phyloP scores from a whole-genome alignment of 2,329 filamentous ascomycete species.

The Penicillium occitanis region DNA sequence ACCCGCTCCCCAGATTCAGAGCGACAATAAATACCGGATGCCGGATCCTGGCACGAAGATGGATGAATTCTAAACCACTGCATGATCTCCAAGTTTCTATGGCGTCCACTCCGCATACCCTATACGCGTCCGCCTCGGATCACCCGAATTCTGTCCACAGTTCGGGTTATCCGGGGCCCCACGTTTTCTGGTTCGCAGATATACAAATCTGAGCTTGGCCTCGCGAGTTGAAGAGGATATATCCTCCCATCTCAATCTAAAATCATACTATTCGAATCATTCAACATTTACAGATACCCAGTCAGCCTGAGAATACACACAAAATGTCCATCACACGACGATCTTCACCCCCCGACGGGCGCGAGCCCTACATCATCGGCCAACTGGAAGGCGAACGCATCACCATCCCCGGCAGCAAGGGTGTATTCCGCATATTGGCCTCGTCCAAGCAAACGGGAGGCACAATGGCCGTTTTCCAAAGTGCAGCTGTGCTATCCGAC shows the following conservation, averaged over 20 bases:
- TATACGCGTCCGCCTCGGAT: not conserved
- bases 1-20: not conserved
- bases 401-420: constrained; percentile 55
- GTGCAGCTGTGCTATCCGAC: constrained; percentile 43
- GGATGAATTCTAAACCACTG: not conserved
- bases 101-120: not conserved
- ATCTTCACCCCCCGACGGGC: constrained; percentile 38
- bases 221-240: not conserved
- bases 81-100: not conserved
- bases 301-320: not conserved
- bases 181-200: constrained; percentile 1
- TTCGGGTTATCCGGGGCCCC: constrained; percentile 9
- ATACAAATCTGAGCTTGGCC: constrained; percentile 12
- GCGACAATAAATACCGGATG: not conserved
- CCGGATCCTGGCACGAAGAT: not conserved
- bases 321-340: constrained; percentile 24
- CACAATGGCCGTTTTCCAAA: constrained; percentile 53
- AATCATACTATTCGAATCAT: not conserved
- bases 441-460: constrained; percentile 55
- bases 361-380: constrained; percentile 49
- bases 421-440: constrained; percentile 52
- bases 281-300: not conserved
- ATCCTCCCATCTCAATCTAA: not conserved
- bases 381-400: constrained; percentile 54
- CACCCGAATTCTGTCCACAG: not conserved